Base-by-base conservation (phyloP, 768 basidiomycete species). In the Hysterangium stoloniferum region DNA sequence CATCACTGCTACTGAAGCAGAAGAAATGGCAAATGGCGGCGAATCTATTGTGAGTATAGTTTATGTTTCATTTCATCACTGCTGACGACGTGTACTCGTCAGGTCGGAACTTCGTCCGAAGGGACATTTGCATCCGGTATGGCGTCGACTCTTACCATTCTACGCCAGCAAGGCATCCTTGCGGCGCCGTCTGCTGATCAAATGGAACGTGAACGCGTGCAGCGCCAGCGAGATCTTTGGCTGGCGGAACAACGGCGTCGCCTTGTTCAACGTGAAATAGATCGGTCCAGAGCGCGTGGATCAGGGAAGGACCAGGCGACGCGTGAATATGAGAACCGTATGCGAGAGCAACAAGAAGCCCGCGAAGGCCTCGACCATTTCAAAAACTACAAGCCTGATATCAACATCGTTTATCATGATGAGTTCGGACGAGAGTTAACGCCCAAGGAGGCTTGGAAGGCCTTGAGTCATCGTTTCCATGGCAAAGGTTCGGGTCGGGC, bases 371-470 rank as follows among this genome's bases (percentile, higher is more conserved):
- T 91, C 52, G 89, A 95, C 29, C 64, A 79, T 44, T 99, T 86
- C 77, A 90, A 85, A 69, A 78, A 82, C 62, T 99, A 99, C 73
- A 97, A 95, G 67, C 96, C 96, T 4, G 94, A 95, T 67, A 75
- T 99, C 59, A 90, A 95, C 57, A 89, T 98, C 61, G 86, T 87
- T 43, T 99, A 99, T 64, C 84, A 94, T 56, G 96, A 99, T 62
- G 95, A 99, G 66, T 90, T 91, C 63, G 96, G 96, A 41, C 77
- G 96, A 33, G 63, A 76, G 52, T 69, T 93, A 64, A 89, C 88
- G 20, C 84, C 84, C 17, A 97, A 97, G 73, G 96, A 99, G 70
- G 94, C 95, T 4, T 98, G 95, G 94, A 97, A 97, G 70, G 90
- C 92, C 15, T 71, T 99, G 36, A 93, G 89, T 37, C 96, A 99